Evolutionary conservation across 2,329 filamentous ascomycete species (phyloP), one percentile per base, ranked within the genome.

Genomic region (Diaporthe vaccinii): DNA sequence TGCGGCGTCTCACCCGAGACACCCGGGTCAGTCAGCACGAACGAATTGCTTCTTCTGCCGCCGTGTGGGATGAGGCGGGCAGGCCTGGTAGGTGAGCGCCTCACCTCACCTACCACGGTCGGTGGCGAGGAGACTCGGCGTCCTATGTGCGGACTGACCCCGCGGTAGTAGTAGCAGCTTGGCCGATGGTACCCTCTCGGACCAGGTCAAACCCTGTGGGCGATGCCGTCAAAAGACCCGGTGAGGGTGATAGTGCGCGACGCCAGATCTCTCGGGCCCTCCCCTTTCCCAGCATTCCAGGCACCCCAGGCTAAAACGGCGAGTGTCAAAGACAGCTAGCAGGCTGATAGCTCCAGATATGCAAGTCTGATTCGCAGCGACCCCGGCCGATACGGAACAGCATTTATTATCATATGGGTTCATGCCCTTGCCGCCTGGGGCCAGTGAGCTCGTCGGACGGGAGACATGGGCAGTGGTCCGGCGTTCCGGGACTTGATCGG

Each of bases 331-430:
- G 12, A 25, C 46, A 36, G 31, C 46, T 68, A 68, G 62, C 46
- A 51, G 12, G 10, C 46, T 68, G 44, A 51, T 46, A 68, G 65
- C 46, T 28, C 31, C 31, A 53, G 46, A 51, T 41, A 39, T 68
- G 65, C 65, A 53, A 12, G 62, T 68, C 62, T 68, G 62, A 68
- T 68, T 68, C 62, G 65, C 65, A 68, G 65, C 46, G 34, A 53
- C 31, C 65, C 65, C n/a, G 46, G 65, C 31, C 46, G 65, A 53
- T 68, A 53, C 31, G 31, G 46, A 5, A 39, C 31, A 25, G 31
- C 65, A 53, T 53, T 53, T 39, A 68, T 53, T 15, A 68, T 34
- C 31, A 53, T 68, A 68, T 53, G 46, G 44, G 62, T 25, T 67
- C 44, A 51, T 51, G 62, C 62, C 62, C 62, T 36, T 51, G 44